Evolutionary conservation across 2,329 filamentous ascomycete species (phyloP), one percentile per base, ranked within the genome.

Genomic region (Canariomyces notabilis): DNA sequence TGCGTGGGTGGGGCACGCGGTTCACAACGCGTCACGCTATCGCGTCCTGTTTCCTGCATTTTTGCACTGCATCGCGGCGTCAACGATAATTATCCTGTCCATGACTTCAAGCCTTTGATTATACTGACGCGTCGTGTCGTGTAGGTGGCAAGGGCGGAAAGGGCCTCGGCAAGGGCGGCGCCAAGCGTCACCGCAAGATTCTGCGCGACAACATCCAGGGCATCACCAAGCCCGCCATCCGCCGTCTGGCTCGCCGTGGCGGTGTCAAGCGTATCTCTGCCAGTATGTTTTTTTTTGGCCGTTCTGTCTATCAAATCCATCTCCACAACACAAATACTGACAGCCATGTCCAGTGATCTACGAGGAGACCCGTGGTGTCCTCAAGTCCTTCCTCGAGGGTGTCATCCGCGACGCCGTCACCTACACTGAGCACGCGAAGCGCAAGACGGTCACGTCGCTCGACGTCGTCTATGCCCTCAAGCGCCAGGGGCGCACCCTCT

Each of bases 181-280:
- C 90, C 74, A 96, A 96, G 87, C 90, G 90, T 75, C 90, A 96
- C 77, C 85, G 90, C 68, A 96, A 95, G 87, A 95, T 96, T 79
- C 81, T 95, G 72, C 89, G 90, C 75, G 90, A 95, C 85, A 95
- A 95, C 86, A 96, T 96, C 68, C 89, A 95, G 78, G 89, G 90
- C 76, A 96, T 96, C 69, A 96, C 90, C 67, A 96, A 96, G 86
- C 90, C 90, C 63, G 90, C 90, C 64, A 96, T 96, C 75, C 86
- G 90, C 66, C 89, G 90, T 93, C 89, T 96, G 70, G 90, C 90
- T 58, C 90, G 90, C 76, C 89, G 90, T 91, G 90, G 89, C 74
- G 89, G 89, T 90, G 89, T 96, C 81, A 96, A 96, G 87, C 89
- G 89, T 95, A 96, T 96, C 66, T 95, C 89, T 65, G 90, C 90